These are phyloP conservation scores for Chaetomiaceae sp. DNA, from an alignment of 2,329 filamentous ascomycete genomes.

Conservation along the genomic window DNA sequence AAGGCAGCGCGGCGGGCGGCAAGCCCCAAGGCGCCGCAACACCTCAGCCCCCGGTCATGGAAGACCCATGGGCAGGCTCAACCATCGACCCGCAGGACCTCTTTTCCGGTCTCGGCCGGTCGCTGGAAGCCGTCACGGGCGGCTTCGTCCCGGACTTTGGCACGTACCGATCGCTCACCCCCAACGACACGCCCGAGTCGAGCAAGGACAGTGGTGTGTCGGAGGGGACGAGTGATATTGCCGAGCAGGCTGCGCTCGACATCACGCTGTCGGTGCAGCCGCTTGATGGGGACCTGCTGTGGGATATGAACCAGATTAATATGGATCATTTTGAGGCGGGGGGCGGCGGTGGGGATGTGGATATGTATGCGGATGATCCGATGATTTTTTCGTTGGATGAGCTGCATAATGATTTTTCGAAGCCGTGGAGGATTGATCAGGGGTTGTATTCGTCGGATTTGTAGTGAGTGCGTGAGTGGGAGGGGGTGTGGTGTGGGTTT, in stretches of 20 bases:
- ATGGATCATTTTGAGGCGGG: slow-evolving; percentile 27
- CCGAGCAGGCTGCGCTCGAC: slow-evolving; percentile 50
- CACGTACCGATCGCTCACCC: slow-evolving; percentile 51
- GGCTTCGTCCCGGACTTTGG: slow-evolving; percentile 50
- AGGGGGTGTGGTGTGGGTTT: neutral
- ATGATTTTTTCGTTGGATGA: slow-evolving; percentile 44
- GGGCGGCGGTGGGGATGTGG: slow-evolving; percentile 19
- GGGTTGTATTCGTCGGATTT: slow-evolving; percentile 38
- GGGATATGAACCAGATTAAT: slow-evolving; percentile 39
- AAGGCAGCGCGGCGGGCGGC: slow-evolving; percentile 40
- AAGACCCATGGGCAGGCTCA: slow-evolving; percentile 33
- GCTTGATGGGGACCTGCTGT: slow-evolving; percentile 42
- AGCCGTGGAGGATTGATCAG: slow-evolving; percentile 50
- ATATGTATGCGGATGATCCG: slow-evolving; percentile 21
- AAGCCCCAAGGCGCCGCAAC: slow-evolving; percentile 30
- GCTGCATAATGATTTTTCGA: slow-evolving; percentile 45
- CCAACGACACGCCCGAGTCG: slow-evolving; percentile 61
- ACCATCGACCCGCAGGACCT: slow-evolving; percentile 52
- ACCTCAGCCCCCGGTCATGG: slow-evolving; percentile 15
- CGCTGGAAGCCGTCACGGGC: slow-evolving; percentile 38
- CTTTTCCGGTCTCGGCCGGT: slow-evolving; percentile 35
- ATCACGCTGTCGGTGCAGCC: slow-evolving; percentile 49
- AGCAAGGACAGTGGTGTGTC: slow-evolving; percentile 56
- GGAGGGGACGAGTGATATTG: slow-evolving; percentile 59
- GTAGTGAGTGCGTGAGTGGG: neutral